Percentiles rank a stretch among this genome's conserved stretches.
phyloP scores from a whole-genome alignment of 2,329 filamentous ascomycete species.

The Talaromyces sp. region DNA sequence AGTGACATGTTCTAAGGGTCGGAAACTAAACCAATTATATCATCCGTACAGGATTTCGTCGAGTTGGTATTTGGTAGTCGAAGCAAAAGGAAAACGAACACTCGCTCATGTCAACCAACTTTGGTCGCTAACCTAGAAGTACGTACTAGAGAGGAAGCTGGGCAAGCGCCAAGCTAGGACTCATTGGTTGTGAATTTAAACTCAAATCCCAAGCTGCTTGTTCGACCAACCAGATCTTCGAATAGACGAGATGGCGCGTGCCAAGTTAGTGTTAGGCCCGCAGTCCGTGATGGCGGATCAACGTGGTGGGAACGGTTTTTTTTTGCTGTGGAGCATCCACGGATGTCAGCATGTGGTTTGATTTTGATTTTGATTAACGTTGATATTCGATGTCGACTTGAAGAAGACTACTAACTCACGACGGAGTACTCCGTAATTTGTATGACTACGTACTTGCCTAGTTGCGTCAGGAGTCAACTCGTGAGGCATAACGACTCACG shows the following conservation, averaged over 20 bases:
- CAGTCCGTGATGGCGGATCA: background rate
- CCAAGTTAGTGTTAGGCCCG: background rate
- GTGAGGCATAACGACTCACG: background rate
- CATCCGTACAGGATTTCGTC: background rate
- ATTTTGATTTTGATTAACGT: background rate
- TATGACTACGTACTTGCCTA: background rate
- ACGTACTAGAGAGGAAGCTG: background rate
- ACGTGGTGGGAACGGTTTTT: background rate
- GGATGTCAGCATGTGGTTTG: background rate
- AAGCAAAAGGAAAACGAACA: background rate
- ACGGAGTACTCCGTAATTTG: background rate
- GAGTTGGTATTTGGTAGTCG: background rate
- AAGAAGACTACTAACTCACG: no score
- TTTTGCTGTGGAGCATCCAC: background rate
- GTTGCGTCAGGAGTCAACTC: background rate
- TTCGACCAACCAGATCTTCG: background rate
- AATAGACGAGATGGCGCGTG: slow-evolving; percentile 2
- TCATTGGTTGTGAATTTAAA: slow-evolving; percentile 3
- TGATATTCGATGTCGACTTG: background rate
- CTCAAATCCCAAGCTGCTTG: background rate
- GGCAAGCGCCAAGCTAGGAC: background rate
- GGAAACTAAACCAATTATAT: background rate
- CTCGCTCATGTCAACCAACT: background rate
- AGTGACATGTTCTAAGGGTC: background rate
- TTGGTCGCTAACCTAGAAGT: no score